Conservation (phyloP, 1,284 basidiomycete genomes). For the Inonotus hispidus region DNA sequence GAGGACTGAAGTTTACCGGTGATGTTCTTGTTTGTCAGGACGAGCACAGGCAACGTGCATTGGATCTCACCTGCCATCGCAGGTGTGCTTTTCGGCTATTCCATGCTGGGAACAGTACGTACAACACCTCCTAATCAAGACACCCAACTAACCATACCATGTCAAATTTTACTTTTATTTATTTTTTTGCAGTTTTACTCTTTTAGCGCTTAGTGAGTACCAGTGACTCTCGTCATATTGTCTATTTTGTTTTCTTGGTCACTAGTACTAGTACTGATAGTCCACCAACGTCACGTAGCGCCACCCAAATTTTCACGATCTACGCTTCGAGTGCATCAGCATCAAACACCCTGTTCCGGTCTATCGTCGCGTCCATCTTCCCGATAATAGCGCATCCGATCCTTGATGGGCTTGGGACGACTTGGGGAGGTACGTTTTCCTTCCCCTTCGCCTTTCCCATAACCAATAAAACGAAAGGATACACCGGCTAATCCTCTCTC, state of each 20-base stretch:
- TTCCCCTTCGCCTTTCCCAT: neutral
- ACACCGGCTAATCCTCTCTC: too few species aligned
- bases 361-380: constrained; percentile 24
- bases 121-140: neutral
- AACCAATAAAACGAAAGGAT: too few species aligned
- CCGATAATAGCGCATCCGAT: constrained; percentile 26
- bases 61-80: constrained; percentile 28
- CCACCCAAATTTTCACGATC: constrained; percentile 23
- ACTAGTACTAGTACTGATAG: too few species aligned
- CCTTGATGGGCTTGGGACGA: constrained; percentile 24
- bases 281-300: too few species aligned
- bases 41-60: constrained; percentile 24
- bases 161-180: neutral
- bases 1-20: neutral
- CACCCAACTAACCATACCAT: neutral
- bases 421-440: constrained; percentile 26
- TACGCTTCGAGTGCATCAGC: constrained; percentile 27
- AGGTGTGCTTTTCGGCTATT: constrained; percentile 26
- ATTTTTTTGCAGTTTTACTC: constrained; percentile 17
- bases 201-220: constrained; percentile 18
- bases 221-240: neutral
- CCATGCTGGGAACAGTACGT: constrained; percentile 22
- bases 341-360: constrained; percentile 25
- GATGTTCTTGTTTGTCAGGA: constrained; percentile 19
- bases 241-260: neutral